Conservation (phyloP, 1,139 yeast genomes). For the Taiozyma sp. region DNA sequence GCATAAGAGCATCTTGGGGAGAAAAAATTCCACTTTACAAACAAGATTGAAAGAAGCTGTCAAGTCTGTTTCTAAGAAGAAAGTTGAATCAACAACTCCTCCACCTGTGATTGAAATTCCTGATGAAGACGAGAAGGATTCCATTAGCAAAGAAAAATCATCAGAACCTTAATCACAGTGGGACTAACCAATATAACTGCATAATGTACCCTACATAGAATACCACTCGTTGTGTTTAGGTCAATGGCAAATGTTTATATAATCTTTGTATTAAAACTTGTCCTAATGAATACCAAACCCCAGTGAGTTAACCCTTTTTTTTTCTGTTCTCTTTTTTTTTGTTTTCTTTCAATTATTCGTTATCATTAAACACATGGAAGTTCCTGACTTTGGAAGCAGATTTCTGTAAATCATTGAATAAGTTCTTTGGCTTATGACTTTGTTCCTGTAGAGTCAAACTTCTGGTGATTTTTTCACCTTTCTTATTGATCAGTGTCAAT, state of each 20-base stretch:
- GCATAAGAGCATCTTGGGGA: constrained; percentile 5
- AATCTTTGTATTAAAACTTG: not conserved
- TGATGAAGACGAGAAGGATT: not conserved
- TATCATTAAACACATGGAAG: constrained; percentile 8
- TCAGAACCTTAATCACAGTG: not conserved
- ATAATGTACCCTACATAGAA: not conserved
- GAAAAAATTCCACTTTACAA: constrained; percentile 20
- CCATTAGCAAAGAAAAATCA: not conserved
- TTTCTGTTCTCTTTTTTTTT: not conserved
- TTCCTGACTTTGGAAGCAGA: not conserved
- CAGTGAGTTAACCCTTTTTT: not conserved
- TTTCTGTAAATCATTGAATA: constrained; percentile 5
- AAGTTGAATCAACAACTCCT: constrained; percentile 1
- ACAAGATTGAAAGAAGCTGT: constrained; percentile 23
- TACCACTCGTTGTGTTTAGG: too few relatives aligned
- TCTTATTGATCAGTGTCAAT: constrained; percentile 22
- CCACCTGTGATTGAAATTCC: not conserved
- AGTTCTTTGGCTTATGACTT: constrained; percentile 12
- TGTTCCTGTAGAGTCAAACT: constrained; percentile 8
- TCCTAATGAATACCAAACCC: not conserved
- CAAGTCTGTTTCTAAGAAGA: constrained; percentile 10
- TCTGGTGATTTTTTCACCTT: constrained; percentile 20
- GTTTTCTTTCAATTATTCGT: not conserved
- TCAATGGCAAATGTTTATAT: not conserved
- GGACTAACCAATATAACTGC: not conserved